These are phyloP conservation scores for Neofusicoccum cordaticola DNA, from an alignment of 2,329 filamentous ascomycete species.

Conservation along the genomic window DNA sequence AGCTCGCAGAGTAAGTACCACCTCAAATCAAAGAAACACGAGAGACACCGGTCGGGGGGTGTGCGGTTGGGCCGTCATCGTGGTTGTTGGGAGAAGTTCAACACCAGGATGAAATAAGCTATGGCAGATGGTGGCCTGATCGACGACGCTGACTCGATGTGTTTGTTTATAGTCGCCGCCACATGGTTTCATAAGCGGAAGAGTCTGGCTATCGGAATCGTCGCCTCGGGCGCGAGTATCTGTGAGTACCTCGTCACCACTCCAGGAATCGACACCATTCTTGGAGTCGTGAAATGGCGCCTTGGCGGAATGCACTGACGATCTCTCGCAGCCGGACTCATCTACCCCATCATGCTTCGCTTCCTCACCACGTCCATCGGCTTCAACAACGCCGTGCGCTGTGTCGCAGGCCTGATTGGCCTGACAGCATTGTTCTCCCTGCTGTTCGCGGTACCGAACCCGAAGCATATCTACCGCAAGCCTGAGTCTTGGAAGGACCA, in stretches of 20 bases:
- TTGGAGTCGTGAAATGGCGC: background rate
- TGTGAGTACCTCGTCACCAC: constrained; percentile 21
- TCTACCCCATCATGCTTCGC: constrained; percentile 49
- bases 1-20: constrained; percentile 48
- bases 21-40: background rate
- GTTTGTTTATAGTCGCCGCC: constrained; percentile 39
- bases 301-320: background rate
- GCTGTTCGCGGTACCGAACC: constrained; percentile 45
- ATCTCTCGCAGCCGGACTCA: constrained; percentile 34
- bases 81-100: background rate
- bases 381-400: constrained; percentile 46
- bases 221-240: constrained; percentile 50
- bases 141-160: constrained; percentile 5
- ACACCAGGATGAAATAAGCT: background rate
- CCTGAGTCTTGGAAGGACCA: constrained; percentile 38
- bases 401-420: constrained; percentile 41
- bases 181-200: constrained; percentile 50
- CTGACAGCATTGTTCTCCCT: constrained; percentile 42
- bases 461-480: constrained; percentile 37
- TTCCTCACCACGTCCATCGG: constrained; percentile 42
- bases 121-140: constrained; percentile 1
- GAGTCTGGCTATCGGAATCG: constrained; percentile 49
- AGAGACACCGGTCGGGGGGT: background rate
- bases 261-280: background rate
- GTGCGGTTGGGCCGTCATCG: background rate